Base-by-base conservation (phyloP, 23 red algal genomes). In the Cyanidioschyzon merolae region DNA sequence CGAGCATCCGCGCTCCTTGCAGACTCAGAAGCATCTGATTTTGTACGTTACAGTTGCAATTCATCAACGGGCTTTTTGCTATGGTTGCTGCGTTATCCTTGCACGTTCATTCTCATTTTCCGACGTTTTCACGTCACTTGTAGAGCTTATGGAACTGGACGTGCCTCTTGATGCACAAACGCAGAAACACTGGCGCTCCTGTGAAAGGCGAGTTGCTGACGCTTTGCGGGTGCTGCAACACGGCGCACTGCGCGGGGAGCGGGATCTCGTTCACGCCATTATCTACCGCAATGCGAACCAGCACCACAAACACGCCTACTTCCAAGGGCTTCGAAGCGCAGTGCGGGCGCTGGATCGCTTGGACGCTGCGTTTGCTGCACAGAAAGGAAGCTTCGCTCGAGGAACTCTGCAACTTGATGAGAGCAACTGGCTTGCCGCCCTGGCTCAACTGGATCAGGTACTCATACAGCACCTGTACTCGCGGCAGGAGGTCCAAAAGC, bases 201-300 rank as follows among this genome's bases (percentile, higher is more conserved):
- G 32, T 32, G 63, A 71, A 27, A 7, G 63, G 32, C 12, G 63
- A 27, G 3, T 71, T 7, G 32, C 16, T 7, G 32, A 35, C 32
- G 63, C 7, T 15, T 7, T 32, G 63, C 63, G 63, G 7, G 63
- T 32, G 32, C 63, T 71, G 63, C 63, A 71, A 35, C 63, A 71
- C 29, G 29, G 7, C n/a, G 12, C 12, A 27, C 32, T 71, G 12
- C 63, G 63, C 7, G 12, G 12, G 63, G 63, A 71, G 63, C 63
- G 63, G 63, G 32, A 71, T 32, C n/a, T 71, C 12, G n/a, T 32
- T 7, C 63, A 35, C 7, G 63, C 63, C n/a, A 3, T 71, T 7
- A 7, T 71, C 7, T 71, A 71, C 63, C 63, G 63, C 63, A 71
- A 71, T 27, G 63, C 63, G n/a, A 71, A 35, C 63, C 63, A 71